These are phyloP conservation scores for Cytospora mali DNA, from an alignment of 2,329 filamentous ascomycete genomes.

Conservation along the genomic window DNA sequence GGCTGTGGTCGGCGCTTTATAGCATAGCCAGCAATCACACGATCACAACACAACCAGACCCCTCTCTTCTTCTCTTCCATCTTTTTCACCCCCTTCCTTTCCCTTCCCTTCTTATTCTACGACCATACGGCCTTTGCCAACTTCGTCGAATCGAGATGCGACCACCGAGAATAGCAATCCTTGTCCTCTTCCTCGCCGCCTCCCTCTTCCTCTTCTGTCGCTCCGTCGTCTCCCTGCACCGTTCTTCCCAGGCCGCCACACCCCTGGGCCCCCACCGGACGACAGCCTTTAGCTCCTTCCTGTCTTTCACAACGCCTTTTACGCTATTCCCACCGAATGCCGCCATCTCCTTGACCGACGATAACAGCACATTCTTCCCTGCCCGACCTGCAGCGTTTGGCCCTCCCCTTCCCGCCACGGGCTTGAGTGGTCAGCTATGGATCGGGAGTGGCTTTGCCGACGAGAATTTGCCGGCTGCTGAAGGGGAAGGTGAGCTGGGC, in stretches of 20 bases:
- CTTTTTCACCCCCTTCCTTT: not conserved
- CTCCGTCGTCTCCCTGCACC: slow-evolving; percentile 47
- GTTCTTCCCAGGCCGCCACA: slow-evolving; percentile 31
- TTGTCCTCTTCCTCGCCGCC: slow-evolving; percentile 56
- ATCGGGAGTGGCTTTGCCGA: slow-evolving; percentile 90
- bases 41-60: not conserved
- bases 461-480: slow-evolving; percentile 65
- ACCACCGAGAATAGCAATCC: slow-evolving; percentile 55
- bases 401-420: slow-evolving; percentile 71
- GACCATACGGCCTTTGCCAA: not conserved
- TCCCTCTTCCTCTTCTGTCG: slow-evolving; percentile 59
- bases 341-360: slow-evolving; percentile 93
- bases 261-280: slow-evolving; percentile 39
- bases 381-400: slow-evolving; percentile 93
- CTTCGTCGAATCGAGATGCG: slow-evolving; percentile 46
- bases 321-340: slow-evolving; percentile 94
- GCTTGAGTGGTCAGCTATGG: slow-evolving; percentile 89
- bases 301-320: slow-evolving; percentile 75
- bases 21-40: slow-evolving; percentile 15
- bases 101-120: not conserved
- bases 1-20: slow-evolving; percentile 22
- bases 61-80: slow-evolving; percentile 5
- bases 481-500: slow-evolving; percentile 81
- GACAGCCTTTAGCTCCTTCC: slow-evolving; percentile 53
- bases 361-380: slow-evolving; percentile 96